These are phyloP conservation scores for Acanthamoeba royreba DNA, from an alignment of 208 protist genomes.

Conservation along the genomic window DNA sequence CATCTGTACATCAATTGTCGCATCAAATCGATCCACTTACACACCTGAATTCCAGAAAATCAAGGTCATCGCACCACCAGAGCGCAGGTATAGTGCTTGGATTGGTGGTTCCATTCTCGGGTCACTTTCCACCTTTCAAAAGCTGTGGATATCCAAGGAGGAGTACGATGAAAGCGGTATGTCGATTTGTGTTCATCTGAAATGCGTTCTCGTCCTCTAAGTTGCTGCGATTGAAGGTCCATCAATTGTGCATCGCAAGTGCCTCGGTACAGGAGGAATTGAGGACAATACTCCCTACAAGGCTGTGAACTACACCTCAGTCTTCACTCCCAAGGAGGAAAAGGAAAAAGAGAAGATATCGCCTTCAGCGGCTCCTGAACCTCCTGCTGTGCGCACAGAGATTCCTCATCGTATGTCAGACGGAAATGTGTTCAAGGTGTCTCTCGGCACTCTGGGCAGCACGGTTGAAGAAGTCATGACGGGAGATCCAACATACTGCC, in stretches of 20 bases:
- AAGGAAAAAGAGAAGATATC: not conserved
- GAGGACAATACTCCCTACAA: not conserved
- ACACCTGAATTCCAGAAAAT: no score
- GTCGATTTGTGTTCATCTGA: conserved; percentile 95
- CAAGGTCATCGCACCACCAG: conserved; percentile 75
- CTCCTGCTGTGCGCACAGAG: not conserved
- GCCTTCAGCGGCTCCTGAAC: not conserved
- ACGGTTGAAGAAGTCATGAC: not conserved
- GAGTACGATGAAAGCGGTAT: conserved; percentile 97
- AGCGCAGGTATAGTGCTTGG: conserved; percentile 74
- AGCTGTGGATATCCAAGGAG: conserved; percentile 96
- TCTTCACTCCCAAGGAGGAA: not conserved
- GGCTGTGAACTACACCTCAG: not conserved
- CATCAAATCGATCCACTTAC: no score
- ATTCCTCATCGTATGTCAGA: not conserved
- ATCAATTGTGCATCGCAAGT: conserved; percentile 82
- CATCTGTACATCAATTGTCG: no score
- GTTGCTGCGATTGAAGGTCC: conserved; percentile 8
- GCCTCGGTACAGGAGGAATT: conserved; percentile 85
- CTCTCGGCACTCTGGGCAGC: not conserved
- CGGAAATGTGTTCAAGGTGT: not conserved
- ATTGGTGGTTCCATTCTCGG: conserved; percentile 96
- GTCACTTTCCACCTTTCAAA: conserved; percentile 93
- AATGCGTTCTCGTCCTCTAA: conserved; percentile 94
- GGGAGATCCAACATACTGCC: not conserved